These are phyloP conservation scores for Monosporascus sp. DNA, from an alignment of 2,329 filamentous ascomycete genomes.

Conservation along the genomic window DNA sequence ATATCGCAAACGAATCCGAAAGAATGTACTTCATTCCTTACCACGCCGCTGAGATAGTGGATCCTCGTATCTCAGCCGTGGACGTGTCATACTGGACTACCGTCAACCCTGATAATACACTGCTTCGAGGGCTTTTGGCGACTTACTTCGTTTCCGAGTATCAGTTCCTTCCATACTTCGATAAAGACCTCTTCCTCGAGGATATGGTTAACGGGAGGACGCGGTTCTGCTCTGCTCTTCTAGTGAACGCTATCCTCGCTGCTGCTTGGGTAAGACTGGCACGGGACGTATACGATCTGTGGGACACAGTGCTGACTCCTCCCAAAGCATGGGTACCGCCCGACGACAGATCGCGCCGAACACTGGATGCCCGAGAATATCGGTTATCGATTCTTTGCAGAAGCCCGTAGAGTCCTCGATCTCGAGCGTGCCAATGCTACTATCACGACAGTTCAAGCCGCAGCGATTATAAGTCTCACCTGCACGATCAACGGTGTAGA, in stretches of 20 bases:
- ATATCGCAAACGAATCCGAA: slow-evolving; percentile 7
- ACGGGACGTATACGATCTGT: background rate
- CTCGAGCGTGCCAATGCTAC: slow-evolving; percentile 20
- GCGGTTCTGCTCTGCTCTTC: slow-evolving; percentile 20
- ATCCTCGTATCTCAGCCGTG: slow-evolving; percentile 14
- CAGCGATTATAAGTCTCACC: slow-evolving; percentile 25
- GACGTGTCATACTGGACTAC: slow-evolving; percentile 22
- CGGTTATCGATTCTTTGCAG: slow-evolving; percentile 31
- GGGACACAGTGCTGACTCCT: slow-evolving; percentile 1
- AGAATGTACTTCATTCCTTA: slow-evolving; percentile 17
- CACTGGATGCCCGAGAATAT: slow-evolving; percentile 32
- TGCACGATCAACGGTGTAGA: slow-evolving; percentile 24
- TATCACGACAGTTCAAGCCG: slow-evolving; percentile 31
- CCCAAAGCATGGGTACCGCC: slow-evolving; percentile 24
- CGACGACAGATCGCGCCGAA: slow-evolving; percentile 23
- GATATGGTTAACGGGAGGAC: slow-evolving; percentile 15
- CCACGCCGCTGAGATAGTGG: slow-evolving; percentile 19
- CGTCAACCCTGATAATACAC: slow-evolving; percentile 18
- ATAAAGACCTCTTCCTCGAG: slow-evolving; percentile 23
- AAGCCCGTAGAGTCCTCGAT: slow-evolving; percentile 35
- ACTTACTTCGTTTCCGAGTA: slow-evolving; percentile 18
- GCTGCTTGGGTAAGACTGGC: slow-evolving; percentile 21
- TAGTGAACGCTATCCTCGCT: slow-evolving; percentile 24
- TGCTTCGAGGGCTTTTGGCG: slow-evolving; percentile 18
- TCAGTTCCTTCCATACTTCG: slow-evolving; percentile 14